Conservation (phyloP, 1,284 basidiomycete species). For the Moniliella sp. region DNA sequence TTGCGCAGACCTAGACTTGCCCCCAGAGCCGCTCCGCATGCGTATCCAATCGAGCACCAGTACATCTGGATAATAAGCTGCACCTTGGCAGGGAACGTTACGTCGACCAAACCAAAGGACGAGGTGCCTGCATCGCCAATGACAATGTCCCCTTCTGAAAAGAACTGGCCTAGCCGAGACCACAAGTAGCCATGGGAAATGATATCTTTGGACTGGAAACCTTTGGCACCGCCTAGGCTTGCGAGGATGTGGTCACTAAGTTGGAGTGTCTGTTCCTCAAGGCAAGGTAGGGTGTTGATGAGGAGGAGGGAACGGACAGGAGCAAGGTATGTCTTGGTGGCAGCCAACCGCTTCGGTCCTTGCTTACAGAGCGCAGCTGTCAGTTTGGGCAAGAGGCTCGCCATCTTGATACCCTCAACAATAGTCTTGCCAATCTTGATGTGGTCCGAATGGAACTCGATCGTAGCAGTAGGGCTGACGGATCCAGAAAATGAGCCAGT, state of each 20-base stretch:
- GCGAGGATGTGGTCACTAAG: too few species aligned
- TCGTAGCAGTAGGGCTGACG: slow-evolving; percentile 10
- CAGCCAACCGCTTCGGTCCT: slow-evolving; percentile 1
- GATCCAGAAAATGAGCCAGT: too few species aligned
- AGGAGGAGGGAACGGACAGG: too few species aligned
- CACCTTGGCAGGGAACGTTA: slow-evolving; percentile 5
- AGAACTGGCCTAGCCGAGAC: slow-evolving; percentile 60
- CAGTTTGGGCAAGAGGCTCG: slow-evolving; percentile 16
- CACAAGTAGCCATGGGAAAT: slow-evolving; percentile 44
- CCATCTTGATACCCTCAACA: slow-evolving; percentile 35
- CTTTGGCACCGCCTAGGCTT: too few species aligned
- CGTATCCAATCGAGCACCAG: slow-evolving; percentile 71
- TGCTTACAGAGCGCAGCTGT: slow-evolving; percentile 5
- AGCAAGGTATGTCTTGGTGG: slow-evolving; percentile 6
- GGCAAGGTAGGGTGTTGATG: slow-evolving; percentile 6
- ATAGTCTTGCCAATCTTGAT: slow-evolving; percentile 33
- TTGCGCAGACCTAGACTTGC: slow-evolving; percentile 58
- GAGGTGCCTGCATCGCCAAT: slow-evolving; percentile 26
- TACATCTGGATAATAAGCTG: slow-evolving; percentile 40
- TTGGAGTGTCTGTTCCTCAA: slow-evolving; percentile 5
- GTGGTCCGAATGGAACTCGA: slow-evolving; percentile 52
- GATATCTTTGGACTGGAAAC: too few species aligned
- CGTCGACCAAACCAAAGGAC: slow-evolving; percentile 10
- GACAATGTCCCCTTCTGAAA: slow-evolving; percentile 38
- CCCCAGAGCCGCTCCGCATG: slow-evolving; percentile 49